Conservation (phyloP, 768 basidiomycete species). For the Clitopilus hobsonii region DNA sequence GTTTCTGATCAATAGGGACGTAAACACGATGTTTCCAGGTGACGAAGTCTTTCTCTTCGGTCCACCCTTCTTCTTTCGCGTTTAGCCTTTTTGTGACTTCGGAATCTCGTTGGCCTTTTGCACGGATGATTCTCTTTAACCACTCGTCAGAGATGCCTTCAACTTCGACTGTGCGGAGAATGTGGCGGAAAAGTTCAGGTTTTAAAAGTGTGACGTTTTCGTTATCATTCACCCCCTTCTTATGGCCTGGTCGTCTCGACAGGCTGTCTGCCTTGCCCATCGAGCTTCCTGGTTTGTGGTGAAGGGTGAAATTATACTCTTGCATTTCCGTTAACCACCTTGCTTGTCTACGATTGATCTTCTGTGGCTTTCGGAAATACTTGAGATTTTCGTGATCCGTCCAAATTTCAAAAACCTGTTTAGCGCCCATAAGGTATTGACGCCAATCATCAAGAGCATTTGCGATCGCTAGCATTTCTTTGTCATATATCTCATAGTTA, state of each 20-base stretch:
- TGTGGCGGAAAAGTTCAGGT: conserved; percentile 2
- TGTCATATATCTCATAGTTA: conserved; percentile 43
- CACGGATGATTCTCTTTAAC: background rate
- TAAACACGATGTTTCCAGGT: background rate
- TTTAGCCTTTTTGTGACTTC: background rate
- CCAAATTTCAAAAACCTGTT: background rate
- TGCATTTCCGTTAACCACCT: background rate
- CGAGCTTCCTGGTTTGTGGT: background rate
- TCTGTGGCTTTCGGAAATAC: conserved; percentile 10
- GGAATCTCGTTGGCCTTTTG: background rate
- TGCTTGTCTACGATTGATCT: conserved; percentile 21
- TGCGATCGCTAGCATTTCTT: conserved; percentile 47
- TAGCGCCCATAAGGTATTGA: conserved; percentile 5
- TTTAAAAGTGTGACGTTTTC: background rate
- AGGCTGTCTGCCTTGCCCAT: conserved; percentile 5
- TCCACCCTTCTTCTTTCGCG: background rate
- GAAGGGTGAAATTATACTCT: background rate
- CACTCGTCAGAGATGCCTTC: background rate
- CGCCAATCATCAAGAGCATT: conserved; percentile 21
- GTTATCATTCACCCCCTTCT: conserved; percentile 10
- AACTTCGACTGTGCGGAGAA: background rate
- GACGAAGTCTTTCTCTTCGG: background rate
- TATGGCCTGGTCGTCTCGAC: conserved; percentile 8
- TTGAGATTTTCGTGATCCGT: conserved; percentile 18
- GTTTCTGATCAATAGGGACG: background rate